These are phyloP conservation scores for Austropuccinia psidii DNA, from an alignment of 1,284 basidiomycete species.

Conservation along the genomic window DNA sequence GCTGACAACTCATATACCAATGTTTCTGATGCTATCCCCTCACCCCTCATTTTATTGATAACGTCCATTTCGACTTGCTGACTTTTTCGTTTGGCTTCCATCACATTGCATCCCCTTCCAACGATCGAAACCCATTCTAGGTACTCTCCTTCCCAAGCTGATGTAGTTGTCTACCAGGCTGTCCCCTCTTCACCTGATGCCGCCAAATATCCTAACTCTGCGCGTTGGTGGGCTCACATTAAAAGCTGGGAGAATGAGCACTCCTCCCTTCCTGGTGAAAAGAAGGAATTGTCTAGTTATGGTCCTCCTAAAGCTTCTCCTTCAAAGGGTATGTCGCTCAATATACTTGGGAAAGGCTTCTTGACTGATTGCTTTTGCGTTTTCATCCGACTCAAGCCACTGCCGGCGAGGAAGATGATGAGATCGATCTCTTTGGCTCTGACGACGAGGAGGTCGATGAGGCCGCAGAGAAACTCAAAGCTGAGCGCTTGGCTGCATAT, in stretches of 20 bases:
- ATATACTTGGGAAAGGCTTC: slow-evolving; percentile 41
- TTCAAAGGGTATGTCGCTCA: slow-evolving; percentile 3
- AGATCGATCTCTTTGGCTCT: slow-evolving; percentile 83
- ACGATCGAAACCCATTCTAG: slow-evolving; percentile 51
- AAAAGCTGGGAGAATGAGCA: slow-evolving; percentile 74
- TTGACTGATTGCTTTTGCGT: slow-evolving; percentile 49
- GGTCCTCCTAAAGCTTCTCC: slow-evolving; percentile 42
- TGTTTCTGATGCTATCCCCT: slow-evolving; percentile 62
- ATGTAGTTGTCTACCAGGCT: slow-evolving; percentile 85
- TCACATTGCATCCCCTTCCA: neutral
- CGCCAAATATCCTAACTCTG: slow-evolving; percentile 64
- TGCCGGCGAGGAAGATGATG: slow-evolving; percentile 78
- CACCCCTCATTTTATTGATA: slow-evolving; percentile 38
- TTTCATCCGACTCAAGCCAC: slow-evolving; percentile 53
- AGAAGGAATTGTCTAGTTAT: slow-evolving; percentile 58
- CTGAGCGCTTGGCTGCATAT: slow-evolving; percentile 89
- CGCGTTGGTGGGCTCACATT: slow-evolving; percentile 93
- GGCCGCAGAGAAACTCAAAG: slow-evolving; percentile 90
- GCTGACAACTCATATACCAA: slow-evolving; percentile 69
- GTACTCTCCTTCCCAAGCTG: slow-evolving; percentile 89
- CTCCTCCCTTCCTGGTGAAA: slow-evolving; percentile 68
- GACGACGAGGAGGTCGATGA: slow-evolving; percentile 82
- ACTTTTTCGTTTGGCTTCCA: neutral
- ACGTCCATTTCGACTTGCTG: no score
- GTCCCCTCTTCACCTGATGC: slow-evolving; percentile 61